These are phyloP conservation scores for Sphaerulina populicola DNA, from an alignment of 2,329 filamentous ascomycete species.

Conservation along the genomic window DNA sequence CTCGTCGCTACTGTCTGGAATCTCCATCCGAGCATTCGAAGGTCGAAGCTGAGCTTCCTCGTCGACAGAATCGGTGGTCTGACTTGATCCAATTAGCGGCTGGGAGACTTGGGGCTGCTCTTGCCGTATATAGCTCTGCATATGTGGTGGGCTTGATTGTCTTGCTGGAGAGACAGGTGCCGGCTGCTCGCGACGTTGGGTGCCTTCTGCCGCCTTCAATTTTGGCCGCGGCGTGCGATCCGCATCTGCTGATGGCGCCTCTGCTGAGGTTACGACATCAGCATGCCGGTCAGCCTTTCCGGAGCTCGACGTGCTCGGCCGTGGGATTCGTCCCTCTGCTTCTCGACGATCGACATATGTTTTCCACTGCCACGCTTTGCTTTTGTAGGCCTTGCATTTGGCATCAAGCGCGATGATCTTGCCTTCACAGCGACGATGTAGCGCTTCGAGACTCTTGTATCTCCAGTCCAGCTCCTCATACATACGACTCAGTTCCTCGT, in stretches of 20 bases:
- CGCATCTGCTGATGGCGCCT: neutral
- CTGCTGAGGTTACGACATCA: neutral
- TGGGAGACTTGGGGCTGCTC: neutral
- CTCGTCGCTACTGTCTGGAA: constrained; percentile 30
- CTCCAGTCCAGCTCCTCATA: constrained; percentile 28
- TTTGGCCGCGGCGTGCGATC: neutral
- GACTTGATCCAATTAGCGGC: constrained; percentile 33
- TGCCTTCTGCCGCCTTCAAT: neutral
- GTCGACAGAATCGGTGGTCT: constrained; percentile 33
- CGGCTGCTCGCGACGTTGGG: neutral
- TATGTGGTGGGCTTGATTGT: neutral
- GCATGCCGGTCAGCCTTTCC: neutral
- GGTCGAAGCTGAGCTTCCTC: constrained; percentile 15
- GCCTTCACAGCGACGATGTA: constrained; percentile 10
- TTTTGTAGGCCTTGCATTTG: constrained; percentile 33
- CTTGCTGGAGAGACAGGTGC: neutral
- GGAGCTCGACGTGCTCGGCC: neutral
- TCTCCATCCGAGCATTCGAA: constrained; percentile 4
- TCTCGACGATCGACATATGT: constrained; percentile 16
- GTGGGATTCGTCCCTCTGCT: neutral
- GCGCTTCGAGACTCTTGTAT: constrained; percentile 23
- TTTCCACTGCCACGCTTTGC: constrained; percentile 31
- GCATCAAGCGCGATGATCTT: constrained; percentile 9
- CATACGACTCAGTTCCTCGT: constrained; percentile 25
- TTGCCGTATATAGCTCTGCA: neutral